Evolutionary conservation across 1,284 basidiomycete genomes (phyloP).

Genomic region (Ustanciosporium gigantosporum): DNA sequence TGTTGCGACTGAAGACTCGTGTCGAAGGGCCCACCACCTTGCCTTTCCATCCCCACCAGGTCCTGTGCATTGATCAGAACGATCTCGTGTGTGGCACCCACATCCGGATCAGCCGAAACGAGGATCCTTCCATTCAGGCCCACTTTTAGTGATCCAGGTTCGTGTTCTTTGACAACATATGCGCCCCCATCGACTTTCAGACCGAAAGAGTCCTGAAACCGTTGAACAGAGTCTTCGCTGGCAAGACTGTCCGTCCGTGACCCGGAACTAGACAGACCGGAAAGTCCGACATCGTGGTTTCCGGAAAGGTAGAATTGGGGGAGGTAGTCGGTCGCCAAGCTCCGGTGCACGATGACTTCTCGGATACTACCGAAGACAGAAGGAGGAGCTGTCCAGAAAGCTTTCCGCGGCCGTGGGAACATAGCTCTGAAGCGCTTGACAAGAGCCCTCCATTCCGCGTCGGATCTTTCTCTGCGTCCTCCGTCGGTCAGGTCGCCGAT

Average conservation of each 20-base stretch:
- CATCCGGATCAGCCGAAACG: constrained; percentile 10
- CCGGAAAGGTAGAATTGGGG: constrained; percentile 41
- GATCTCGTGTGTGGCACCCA: constrained; percentile 45
- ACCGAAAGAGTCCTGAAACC: constrained; percentile 21
- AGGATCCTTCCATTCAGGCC: constrained; percentile 43
- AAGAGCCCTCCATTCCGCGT: constrained; percentile 14
- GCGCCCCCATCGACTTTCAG: constrained; percentile 18
- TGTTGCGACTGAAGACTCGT: constrained; percentile 13
- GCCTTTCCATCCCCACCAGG: constrained; percentile 47
- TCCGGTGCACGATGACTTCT: constrained; percentile 11
- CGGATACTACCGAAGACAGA: constrained; percentile 12
- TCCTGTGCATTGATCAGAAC: constrained; percentile 44
- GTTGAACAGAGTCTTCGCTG: constrained; percentile 14
- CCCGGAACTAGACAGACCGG: constrained; percentile 4
- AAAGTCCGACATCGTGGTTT: constrained; percentile 51
- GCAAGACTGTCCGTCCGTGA: constrained; percentile 9
- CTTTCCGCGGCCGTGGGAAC: constrained; percentile 25
- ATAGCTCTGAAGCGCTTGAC: constrained; percentile 22
- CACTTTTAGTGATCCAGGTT: constrained; percentile 2
- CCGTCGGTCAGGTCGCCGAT: constrained; percentile 47
- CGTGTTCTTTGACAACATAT: constrained; percentile 17
- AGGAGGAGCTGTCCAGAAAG: constrained; percentile 15
- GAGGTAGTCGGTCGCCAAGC: constrained; percentile 5
- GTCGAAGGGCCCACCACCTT: constrained; percentile 24
- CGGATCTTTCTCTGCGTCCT: constrained; percentile 15